Evolutionary conservation across 768 basidiomycete genomes (phyloP), one percentile per base, ranked within the genome.

Genomic region (Macrolepiota fuliginosa): DNA sequence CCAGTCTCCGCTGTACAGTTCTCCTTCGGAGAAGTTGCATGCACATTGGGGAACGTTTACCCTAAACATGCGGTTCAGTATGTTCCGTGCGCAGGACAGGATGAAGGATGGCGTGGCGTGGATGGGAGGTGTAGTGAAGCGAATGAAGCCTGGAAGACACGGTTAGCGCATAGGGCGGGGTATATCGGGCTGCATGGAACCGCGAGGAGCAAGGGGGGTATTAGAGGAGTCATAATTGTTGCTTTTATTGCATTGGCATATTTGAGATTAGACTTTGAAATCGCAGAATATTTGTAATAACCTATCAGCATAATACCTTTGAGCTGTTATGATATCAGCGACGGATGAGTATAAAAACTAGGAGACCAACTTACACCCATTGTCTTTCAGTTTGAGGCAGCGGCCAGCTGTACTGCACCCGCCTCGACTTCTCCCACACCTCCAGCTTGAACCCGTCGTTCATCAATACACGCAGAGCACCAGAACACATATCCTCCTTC

Each of bases 31-130:
- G 24, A 61, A 37, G 45, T 47, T 61, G 2, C 35, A 47, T 13
- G 60, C 60, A 32, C 53, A n/a, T 25, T 61, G 60, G 60, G 60
- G 53, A 1, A 32, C 36, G 45, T 61, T 61, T 55, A 40, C 45
- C 24, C 29, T 61, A 10, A 50, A 50, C 36, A 17, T 61, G 60
- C 54, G 54, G 46, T 61, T 61, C 47, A 17, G 60, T 24, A 61
- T 61, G 60, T 61, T 61, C 36, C 22, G 53, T 13, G 60, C 54
- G 32, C 60, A 61, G 45, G 60, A 61, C 47, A 61, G 35, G 52
- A n/a, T 61, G 39, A 61, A 61, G 51, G 25, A 37, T 36, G 59
- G 59, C 4, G 59, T 61, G 6, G 52, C 52, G 19, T 61, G 59
- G 59, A 35, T 61, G 49, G 58, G 51, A 22, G 58, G 39, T 29